A percentile compares a stretch with the other conserved stretches of the same genome.
These are phyloP conservation scores for Rhizophagus clarus DNA, from an alignment of 192 early-diverging fungal genomes.

Conservation along the genomic window DNA sequence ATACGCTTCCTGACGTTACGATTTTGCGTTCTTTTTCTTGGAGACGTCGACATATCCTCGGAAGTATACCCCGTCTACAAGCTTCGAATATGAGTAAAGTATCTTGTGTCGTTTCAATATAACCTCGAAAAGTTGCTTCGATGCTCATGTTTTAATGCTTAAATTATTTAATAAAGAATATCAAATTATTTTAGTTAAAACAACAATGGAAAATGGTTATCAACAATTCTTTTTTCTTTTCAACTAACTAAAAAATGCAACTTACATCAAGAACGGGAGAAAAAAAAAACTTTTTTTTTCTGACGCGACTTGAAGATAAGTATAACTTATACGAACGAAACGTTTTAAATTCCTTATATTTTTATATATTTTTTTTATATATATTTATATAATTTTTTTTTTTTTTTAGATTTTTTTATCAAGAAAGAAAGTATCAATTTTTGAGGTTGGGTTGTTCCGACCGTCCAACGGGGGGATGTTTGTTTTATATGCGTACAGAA, in stretches of 20 bases:
- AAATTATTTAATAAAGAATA: background rate
- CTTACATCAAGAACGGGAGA: background rate
- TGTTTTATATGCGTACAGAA: constrained; percentile 28
- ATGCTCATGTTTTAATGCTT: constrained; percentile 38
- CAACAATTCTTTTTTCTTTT: no score
- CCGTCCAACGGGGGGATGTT: constrained; percentile 24
- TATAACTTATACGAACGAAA: background rate
- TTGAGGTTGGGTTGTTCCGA: background rate
- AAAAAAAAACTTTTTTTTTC: background rate
- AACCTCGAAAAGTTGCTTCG: constrained; percentile 65
- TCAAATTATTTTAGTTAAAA: background rate
- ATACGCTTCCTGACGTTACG: constrained; percentile 76
- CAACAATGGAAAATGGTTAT: background rate
- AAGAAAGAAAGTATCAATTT: constrained; percentile 4
- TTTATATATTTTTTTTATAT: background rate
- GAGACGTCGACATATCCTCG: constrained; percentile 69
- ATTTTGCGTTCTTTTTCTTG: constrained; percentile 72
- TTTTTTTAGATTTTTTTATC: constrained; percentile 1
- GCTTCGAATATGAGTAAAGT: constrained; percentile 80
- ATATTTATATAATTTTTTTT: background rate
- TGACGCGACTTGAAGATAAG: constrained; percentile 10
- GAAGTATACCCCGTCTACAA: constrained; percentile 65
- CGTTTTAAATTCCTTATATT: background rate
- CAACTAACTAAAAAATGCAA: background rate
- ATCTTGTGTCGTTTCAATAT: constrained; percentile 75